Base-by-base conservation (phyloP, 768 basidiomycete species). In the Asterophora lycoperdoides region DNA sequence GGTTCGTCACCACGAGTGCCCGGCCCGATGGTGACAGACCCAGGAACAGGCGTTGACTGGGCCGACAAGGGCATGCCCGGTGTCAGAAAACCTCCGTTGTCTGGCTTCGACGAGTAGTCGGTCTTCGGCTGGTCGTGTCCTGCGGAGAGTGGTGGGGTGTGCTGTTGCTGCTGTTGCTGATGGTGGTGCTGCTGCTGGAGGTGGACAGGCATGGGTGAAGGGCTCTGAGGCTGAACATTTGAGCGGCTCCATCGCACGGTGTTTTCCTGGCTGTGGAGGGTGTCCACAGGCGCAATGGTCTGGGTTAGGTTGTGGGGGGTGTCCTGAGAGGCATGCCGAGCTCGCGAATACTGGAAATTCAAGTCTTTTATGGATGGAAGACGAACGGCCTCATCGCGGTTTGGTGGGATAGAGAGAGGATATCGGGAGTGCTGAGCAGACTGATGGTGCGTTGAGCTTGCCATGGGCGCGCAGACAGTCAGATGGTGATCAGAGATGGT, bases 351-450 rank as follows among this genome's bases (percentile, higher is more conserved):
- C 47, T 63, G 61, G 54, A 88, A 86, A 62, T 85, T 83, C 61
- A 89, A 74, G 60, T 85, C 83, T 68, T 80, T 86, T 63, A 88
- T 75, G 15, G 84, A 84, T 0, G 86, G 86, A 4, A 86, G 75
- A 33, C 83, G 81, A 57, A 80, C 43, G 8, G 47, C 44, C 10
- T 56, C 69, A 50, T 66, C 73, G 59, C 74, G 66, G 54, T 66
- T 69, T 30, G 69, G 58, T 6, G 68, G 68, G 15, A 66, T 66
- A 26, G 64, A 60, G 4, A 65, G 59, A 32, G 71, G 59, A 55
- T 71, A 73, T 58, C 67, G 64, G 48, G 67, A 53, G 53, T 72
- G 57, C 54, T 72, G 69, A n/a, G 67, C 58, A 48, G 67, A 33
- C 35, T 54, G 61, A 58, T 74, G 77, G 46, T 78, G 75, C 43